A percentile compares a stretch with the other conserved stretches of the same genome.
These are phyloP conservation scores for Boletellus ananiceps DNA, from an alignment of 768 basidiomycete species.

Conservation along the genomic window DNA sequence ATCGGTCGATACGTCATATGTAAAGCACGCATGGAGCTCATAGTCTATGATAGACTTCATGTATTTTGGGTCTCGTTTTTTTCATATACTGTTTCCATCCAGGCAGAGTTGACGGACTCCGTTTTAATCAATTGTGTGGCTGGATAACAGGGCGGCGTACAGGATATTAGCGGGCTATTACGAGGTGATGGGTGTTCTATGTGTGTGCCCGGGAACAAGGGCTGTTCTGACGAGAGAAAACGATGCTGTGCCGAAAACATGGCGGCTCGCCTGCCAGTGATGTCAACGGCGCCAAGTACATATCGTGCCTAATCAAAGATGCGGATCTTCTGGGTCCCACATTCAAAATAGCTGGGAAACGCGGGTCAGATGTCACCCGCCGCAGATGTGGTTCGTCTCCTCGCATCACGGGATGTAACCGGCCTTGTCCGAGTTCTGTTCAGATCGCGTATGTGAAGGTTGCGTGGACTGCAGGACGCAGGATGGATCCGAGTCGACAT, in stretches of 20 bases:
- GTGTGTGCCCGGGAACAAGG: slow-evolving; percentile 8
- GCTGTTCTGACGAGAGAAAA: slow-evolving; percentile 13
- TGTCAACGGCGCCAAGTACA: slow-evolving; percentile 1
- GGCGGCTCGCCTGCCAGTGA: background rate
- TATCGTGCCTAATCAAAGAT: slow-evolving; percentile 13
- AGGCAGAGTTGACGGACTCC: slow-evolving; percentile 1
- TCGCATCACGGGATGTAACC: slow-evolving; percentile 21
- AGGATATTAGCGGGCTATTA: slow-evolving; percentile 8
- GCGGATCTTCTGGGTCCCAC: slow-evolving; percentile 4
- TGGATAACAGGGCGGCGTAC: slow-evolving; percentile 9
- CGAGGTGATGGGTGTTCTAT: background rate
- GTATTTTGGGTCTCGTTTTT: slow-evolving; percentile 14
- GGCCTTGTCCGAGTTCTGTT: slow-evolving; percentile 24
- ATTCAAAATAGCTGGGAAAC: slow-evolving; percentile 4
- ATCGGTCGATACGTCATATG: slow-evolving; percentile 21
- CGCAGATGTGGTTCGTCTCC: slow-evolving; percentile 31
- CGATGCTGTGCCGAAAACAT: slow-evolving; percentile 4
- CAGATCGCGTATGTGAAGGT: slow-evolving; percentile 15
- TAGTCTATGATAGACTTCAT: slow-evolving; percentile 16
- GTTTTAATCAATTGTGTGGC: background rate
- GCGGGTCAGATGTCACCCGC: slow-evolving; percentile 28
- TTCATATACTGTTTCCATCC: background rate
- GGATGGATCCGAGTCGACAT: slow-evolving; percentile 11
- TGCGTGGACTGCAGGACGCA: slow-evolving; percentile 19
- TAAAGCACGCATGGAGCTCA: slow-evolving; percentile 19